These are phyloP conservation scores for Trichoderma sp. DNA, from an alignment of 2,329 filamentous ascomycete species.

Conservation along the genomic window DNA sequence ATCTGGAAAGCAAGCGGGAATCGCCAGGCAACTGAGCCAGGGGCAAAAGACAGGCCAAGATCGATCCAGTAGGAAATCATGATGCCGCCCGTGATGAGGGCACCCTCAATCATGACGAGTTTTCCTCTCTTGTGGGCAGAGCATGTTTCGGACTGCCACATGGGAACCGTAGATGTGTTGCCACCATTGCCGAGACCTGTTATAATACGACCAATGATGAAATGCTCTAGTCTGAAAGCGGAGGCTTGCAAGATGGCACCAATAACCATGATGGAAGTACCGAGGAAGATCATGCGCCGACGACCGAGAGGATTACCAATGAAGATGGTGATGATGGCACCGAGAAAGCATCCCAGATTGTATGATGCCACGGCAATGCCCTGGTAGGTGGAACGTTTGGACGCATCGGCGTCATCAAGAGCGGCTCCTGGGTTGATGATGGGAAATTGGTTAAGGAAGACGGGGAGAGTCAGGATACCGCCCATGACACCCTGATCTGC, in stretches of 20 bases:
- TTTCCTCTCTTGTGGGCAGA: slow-evolving; percentile 57
- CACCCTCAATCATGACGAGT: slow-evolving; percentile 59
- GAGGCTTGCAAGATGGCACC: slow-evolving; percentile 58
- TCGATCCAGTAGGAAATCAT: slow-evolving; percentile 60
- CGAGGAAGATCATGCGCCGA: slow-evolving; percentile 56
- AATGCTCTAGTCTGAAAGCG: slow-evolving; percentile 51
- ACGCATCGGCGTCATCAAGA: slow-evolving; percentile 36
- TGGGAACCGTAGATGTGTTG: slow-evolving; percentile 55
- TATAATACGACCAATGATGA: slow-evolving; percentile 57
- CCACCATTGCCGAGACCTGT: slow-evolving; percentile 57
- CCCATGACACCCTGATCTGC: slow-evolving; percentile 75
- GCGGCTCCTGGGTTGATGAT: slow-evolving; percentile 44
- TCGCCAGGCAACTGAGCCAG: slow-evolving; percentile 46
- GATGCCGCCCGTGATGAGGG: slow-evolving; percentile 55
- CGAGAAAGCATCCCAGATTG: slow-evolving; percentile 60
- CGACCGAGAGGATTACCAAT: slow-evolving; percentile 62
- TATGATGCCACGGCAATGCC: slow-evolving; percentile 55
- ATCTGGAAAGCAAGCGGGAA: slow-evolving; percentile 58
- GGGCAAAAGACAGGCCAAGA: slow-evolving; percentile 52
- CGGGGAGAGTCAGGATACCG: slow-evolving; percentile 64
- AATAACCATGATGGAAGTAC: slow-evolving; percentile 54
- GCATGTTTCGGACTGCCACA: slow-evolving; percentile 60
- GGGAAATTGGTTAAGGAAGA: slow-evolving; percentile 58
- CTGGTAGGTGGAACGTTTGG: slow-evolving; percentile 49
- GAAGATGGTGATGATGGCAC: slow-evolving; percentile 63